These are phyloP conservation scores for Apiotrichum domesticum DNA, from an alignment of 1,284 basidiomycete genomes.

Conservation along the genomic window DNA sequence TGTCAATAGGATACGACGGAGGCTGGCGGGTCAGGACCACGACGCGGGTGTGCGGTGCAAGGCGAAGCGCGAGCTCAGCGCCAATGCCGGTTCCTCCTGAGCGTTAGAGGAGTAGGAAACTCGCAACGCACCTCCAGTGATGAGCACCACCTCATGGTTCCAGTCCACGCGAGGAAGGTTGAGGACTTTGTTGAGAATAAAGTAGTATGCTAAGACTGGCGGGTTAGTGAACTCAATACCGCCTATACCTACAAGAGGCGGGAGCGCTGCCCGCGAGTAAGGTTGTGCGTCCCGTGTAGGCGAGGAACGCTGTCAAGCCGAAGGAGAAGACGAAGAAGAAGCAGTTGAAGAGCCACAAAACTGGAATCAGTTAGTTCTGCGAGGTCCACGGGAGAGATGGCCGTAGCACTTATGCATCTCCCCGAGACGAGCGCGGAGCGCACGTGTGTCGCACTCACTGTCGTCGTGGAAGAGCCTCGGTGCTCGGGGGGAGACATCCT, in stretches of 20 bases:
- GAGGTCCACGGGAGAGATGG: neutral
- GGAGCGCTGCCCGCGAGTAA: neutral
- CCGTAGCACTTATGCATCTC: too few species aligned
- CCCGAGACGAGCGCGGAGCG: too few species aligned
- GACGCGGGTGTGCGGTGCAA: constrained; percentile 72
- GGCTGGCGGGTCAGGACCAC: constrained; percentile 77
- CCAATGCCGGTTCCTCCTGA: constrained; percentile 86
- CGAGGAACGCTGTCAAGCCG: neutral
- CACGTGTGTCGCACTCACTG: neutral
- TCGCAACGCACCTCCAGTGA: constrained; percentile 67
- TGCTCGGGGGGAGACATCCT: neutral
- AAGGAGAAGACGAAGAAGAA: neutral
- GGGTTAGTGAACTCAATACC: neutral
- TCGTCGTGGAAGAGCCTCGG: constrained; percentile 2
- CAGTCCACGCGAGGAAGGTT: constrained; percentile 46
- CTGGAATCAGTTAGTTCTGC: neutral
- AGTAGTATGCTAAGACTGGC: neutral
- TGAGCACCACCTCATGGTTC: constrained; percentile 75
- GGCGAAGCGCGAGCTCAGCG: constrained; percentile 71
- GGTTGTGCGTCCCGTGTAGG: neutral
- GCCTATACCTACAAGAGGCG: neutral
- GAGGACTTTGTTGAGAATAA: neutral
- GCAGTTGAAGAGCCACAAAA: neutral
- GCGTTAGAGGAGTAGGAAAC: neutral
- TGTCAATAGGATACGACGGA: constrained; percentile 36